phyloP scores from a whole-genome alignment of 2,329 filamentous ascomycete genomes.

The Neurospora sp. region DNA sequence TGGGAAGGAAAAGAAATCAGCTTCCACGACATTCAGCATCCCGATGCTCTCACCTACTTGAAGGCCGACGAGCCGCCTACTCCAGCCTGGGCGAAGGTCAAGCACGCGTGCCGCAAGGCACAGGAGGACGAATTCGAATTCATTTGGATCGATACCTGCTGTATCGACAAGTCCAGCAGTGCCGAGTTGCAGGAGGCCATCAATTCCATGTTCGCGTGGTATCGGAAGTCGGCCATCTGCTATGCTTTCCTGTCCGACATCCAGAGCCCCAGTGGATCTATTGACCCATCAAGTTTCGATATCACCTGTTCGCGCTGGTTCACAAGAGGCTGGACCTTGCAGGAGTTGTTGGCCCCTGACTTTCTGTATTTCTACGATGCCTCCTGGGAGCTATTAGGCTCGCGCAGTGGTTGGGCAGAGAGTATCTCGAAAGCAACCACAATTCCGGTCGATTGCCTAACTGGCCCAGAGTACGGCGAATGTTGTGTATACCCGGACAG shows the following conservation, averaged over 20 bases:
- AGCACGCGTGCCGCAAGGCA: background rate
- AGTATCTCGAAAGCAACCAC: background rate
- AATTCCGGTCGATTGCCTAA: background rate
- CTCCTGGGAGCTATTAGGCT: background rate
- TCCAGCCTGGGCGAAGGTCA: background rate
- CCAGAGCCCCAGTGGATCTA: background rate
- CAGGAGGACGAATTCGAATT: background rate
- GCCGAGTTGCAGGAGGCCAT: slow-evolving; percentile 6
- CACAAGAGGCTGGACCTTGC: slow-evolving; percentile 5
- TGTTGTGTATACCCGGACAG: background rate
- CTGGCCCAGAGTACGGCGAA: background rate
- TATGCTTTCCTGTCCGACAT: slow-evolving; percentile 5
- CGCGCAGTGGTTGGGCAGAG: background rate
- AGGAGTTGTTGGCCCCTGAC: slow-evolving; percentile 1
- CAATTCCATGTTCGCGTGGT: slow-evolving; percentile 8
- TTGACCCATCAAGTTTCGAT: background rate
- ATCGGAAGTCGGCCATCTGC: slow-evolving; percentile 1
- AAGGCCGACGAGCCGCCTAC: background rate
- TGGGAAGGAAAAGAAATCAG: slow-evolving; percentile 9
- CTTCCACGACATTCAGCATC: slow-evolving; percentile 2
- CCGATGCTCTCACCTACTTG: background rate
- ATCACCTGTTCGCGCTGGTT: background rate
- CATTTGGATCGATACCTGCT: slow-evolving; percentile 7
- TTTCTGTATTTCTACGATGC: background rate
- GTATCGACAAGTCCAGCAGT: slow-evolving; percentile 7